Base-by-base conservation (phyloP, 768 basidiomycete species). In the Strobilomyces dryophilus region DNA sequence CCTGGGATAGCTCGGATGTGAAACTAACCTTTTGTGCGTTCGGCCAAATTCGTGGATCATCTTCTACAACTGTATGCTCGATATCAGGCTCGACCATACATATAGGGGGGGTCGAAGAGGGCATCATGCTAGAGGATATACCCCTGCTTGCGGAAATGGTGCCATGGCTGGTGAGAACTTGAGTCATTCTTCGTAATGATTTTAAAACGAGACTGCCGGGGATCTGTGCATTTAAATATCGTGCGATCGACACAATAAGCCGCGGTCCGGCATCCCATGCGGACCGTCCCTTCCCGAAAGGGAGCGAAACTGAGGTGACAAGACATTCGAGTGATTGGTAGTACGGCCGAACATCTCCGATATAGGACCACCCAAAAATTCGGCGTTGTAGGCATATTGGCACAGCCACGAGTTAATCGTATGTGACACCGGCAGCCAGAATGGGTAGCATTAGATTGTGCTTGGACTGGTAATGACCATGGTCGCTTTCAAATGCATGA, bases 1-100 rank as follows among this genome's bases (percentile, higher is more conserved):
- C 7, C 10, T 27, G n/a, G 8, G n/a, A 29, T 15, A 18, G 2
- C 15, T 6, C 8, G 32, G 15, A 27, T 24, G 27, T 20, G 9
- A 47, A 27, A 47, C 55, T 17, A 18, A 83, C 85, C 76, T 87
- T 87, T 57, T 78, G 75, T 24, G 76, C 47, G 39, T 65, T 56
- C 8, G 81, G 78, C 85, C 85, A 87, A 51, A 63, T 60, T 36
- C 85, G 76, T 1, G 85, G 85, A 66, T 87, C 85, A 57, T 87
- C 76, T 10, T 73, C 67, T 12, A 87, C 84, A 18, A 53, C 20
- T 7, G 61, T 66, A 49, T 74, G 74, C 49, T 74, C 74, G 18
- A 74, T 74, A 42, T 74, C 75, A 20, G 48, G 55, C 42, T 61
- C 56, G 34, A 39, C 20, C 12, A 39, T 21, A 18, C 24, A 26